These are phyloP conservation scores for Colletotrichum salicis DNA, from an alignment of 2,329 filamentous ascomycete species.

Conservation along the genomic window DNA sequence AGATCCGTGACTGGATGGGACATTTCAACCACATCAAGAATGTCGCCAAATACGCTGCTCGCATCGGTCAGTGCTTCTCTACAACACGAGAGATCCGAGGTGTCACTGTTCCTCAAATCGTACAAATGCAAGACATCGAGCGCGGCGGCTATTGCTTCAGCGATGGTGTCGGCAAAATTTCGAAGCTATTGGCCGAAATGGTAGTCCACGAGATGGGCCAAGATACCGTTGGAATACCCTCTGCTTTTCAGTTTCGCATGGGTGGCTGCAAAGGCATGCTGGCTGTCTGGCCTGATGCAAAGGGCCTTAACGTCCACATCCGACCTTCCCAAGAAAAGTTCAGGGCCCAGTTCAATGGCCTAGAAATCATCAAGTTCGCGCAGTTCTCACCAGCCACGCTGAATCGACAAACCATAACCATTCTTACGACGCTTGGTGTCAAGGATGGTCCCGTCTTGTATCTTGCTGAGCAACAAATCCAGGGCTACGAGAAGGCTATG, in stretches of 20 bases:
- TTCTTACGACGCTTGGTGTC: constrained; percentile 84
- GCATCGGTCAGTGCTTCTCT: constrained; percentile 94
- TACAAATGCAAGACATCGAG: constrained; percentile 76
- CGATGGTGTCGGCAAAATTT: constrained; percentile 96
- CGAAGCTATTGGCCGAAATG: constrained; percentile 77
- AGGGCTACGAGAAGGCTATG: constrained; percentile 77
- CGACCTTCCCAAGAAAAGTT: constrained; percentile 93
- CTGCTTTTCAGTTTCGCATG: constrained; percentile 90
- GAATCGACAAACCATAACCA: constrained; percentile 89
- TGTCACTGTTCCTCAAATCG: constrained; percentile 67
- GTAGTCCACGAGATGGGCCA: constrained; percentile 75
- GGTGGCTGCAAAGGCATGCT: constrained; percentile 94
- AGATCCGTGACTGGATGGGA: constrained; percentile 89
- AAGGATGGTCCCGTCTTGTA: constrained; percentile 71
- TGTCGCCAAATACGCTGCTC: constrained; percentile 89
- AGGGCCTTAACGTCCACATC: constrained; percentile 77
- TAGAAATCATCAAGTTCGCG: constrained; percentile 89
- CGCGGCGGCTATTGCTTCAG: constrained; percentile 80
- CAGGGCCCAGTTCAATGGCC: constrained; percentile 70
- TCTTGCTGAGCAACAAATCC: constrained; percentile 76
- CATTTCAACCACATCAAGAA: constrained; percentile 82
- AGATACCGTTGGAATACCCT: constrained; percentile 70
- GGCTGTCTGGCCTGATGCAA: constrained; percentile 76
- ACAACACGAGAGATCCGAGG: constrained; percentile 82
- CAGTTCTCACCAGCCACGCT: constrained; percentile 80